phyloP scores from a whole-genome alignment of 805 yeast genomes.

The Candida anglica region DNA sequence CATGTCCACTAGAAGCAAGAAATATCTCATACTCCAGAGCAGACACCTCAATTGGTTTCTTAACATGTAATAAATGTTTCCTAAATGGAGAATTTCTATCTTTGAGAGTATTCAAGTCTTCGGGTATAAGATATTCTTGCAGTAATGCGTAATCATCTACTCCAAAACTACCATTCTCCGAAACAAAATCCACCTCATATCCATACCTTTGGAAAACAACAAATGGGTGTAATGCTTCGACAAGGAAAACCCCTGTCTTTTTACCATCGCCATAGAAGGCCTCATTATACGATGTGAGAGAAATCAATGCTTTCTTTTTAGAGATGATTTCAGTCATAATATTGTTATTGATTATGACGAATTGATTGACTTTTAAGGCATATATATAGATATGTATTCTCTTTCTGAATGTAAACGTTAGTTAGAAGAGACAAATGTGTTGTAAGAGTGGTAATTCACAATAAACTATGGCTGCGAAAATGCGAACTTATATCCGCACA shows the following conservation, averaged over 20 bases:
- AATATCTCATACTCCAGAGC: slow-evolving; percentile 49
- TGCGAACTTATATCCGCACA: too few species aligned
- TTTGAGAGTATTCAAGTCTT: slow-evolving; percentile 38
- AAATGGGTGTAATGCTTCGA: slow-evolving; percentile 61
- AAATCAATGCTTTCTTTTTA: slow-evolving; percentile 44
- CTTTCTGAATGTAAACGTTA: too few species aligned
- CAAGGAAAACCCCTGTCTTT: slow-evolving; percentile 57
- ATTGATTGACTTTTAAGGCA: too few species aligned
- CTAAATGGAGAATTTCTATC: slow-evolving; percentile 37
- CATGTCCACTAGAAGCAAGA: slow-evolving; percentile 69
- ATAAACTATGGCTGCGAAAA: too few species aligned
- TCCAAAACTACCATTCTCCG: slow-evolving; percentile 58
- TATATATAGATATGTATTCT: too few species aligned
- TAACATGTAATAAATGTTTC: slow-evolving; percentile 33
- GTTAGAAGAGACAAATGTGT: too few species aligned
- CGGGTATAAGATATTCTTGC: slow-evolving; percentile 20
- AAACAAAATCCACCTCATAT: slow-evolving; percentile 50
- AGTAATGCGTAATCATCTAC: slow-evolving; percentile 52
- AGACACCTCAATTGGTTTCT: slow-evolving; percentile 46
- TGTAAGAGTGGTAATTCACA: too few species aligned
- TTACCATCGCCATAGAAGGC: slow-evolving; percentile 54
- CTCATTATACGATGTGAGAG: slow-evolving; percentile 39
- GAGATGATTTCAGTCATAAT: too few species aligned
- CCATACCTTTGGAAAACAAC: slow-evolving; percentile 44
- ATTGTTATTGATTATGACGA: too few species aligned